Conservation (phyloP, 2,329 filamentous ascomycete genomes). For the Paecilomyces variotii region DNA sequence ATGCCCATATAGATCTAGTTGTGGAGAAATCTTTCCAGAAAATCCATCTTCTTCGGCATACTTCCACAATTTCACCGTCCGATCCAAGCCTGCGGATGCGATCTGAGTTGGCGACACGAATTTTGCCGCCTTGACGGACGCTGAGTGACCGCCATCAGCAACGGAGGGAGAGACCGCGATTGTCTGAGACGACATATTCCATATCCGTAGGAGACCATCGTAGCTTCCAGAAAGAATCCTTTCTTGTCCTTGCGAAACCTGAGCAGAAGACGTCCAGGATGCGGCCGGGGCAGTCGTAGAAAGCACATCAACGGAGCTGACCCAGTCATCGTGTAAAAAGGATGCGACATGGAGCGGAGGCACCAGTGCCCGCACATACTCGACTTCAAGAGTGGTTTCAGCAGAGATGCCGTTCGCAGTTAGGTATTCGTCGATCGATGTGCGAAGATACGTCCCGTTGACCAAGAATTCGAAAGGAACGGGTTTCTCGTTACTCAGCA, state of each 20-base stretch:
- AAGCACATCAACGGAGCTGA: conserved; percentile 76
- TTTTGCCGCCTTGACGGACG: conserved; percentile 71
- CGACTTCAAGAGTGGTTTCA: conserved; percentile 77
- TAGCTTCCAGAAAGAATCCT: conserved; percentile 87
- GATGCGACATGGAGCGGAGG: conserved; percentile 83
- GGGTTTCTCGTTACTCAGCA: conserved; percentile 47
- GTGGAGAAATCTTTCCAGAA: conserved; percentile 58
- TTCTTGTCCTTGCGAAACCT: conserved; percentile 50
- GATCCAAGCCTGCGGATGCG: conserved; percentile 75
- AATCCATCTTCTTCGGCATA: conserved; percentile 62
- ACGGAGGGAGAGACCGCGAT: conserved; percentile 65
- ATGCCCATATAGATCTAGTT: conserved; percentile 78
- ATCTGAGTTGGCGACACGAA: conserved; percentile 73
- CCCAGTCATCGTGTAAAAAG: conserved; percentile 97
- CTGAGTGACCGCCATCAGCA: conserved; percentile 63
- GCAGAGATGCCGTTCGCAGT: conserved; percentile 76
- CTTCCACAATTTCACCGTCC: conserved; percentile 83
- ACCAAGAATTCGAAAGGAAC: conserved; percentile 78
- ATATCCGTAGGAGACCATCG: conserved; percentile 79
- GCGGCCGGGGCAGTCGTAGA: conserved; percentile 58
- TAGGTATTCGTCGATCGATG: conserved; percentile 85
- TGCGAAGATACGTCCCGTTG: conserved; percentile 84
- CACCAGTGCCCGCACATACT: conserved; percentile 87
- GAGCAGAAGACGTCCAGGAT: conserved; percentile 45
- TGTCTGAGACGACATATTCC: conserved; percentile 82